Conservation (phyloP, 805 yeast species). For the Saturnispora quitensis region DNA sequence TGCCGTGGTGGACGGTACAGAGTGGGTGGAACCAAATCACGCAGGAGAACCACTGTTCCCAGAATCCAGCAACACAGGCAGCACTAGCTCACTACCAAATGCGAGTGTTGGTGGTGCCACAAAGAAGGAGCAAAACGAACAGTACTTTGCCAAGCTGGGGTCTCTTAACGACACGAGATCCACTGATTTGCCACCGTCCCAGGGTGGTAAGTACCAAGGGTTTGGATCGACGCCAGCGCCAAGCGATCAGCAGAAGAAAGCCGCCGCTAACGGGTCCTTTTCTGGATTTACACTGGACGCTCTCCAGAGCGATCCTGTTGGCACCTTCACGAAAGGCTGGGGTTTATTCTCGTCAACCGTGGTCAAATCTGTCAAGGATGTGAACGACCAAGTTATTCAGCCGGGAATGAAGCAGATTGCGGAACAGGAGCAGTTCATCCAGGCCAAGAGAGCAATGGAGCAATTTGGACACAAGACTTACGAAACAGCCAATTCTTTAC, state of each 20-base stretch:
- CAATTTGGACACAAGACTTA: constrained; percentile 94
- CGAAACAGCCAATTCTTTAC: constrained; percentile 73
- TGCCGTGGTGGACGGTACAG: constrained; percentile 63
- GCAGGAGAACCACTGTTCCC: constrained; percentile 34
- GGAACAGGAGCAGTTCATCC: constrained; percentile 68
- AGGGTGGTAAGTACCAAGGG: constrained; percentile 89
- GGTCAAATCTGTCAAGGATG: constrained; percentile 73
- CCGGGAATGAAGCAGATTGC: constrained; percentile 81
- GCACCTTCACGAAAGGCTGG: constrained; percentile 92
- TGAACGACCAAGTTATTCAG: constrained; percentile 78
- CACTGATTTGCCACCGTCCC: constrained; percentile 75
- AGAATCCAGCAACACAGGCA: constrained; percentile 9
- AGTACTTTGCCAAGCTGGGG: constrained; percentile 76
- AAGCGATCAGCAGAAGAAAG: constrained; percentile 10
- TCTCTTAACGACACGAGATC: constrained; percentile 64
- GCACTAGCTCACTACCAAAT: neutral
- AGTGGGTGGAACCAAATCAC: constrained; percentile 60
- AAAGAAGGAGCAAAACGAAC: constrained; percentile 56
- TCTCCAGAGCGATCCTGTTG: constrained; percentile 76
- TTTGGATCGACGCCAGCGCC: constrained; percentile 63
- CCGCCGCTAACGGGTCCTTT: constrained; percentile 31
- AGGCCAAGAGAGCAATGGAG: constrained; percentile 87
- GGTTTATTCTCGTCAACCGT: constrained; percentile 83
- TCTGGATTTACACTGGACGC: constrained; percentile 56
- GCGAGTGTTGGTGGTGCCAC: constrained; percentile 2